Conservation (phyloP, 495 filamentous ascomycete species). For the Aspergillus egyptiacus region DNA sequence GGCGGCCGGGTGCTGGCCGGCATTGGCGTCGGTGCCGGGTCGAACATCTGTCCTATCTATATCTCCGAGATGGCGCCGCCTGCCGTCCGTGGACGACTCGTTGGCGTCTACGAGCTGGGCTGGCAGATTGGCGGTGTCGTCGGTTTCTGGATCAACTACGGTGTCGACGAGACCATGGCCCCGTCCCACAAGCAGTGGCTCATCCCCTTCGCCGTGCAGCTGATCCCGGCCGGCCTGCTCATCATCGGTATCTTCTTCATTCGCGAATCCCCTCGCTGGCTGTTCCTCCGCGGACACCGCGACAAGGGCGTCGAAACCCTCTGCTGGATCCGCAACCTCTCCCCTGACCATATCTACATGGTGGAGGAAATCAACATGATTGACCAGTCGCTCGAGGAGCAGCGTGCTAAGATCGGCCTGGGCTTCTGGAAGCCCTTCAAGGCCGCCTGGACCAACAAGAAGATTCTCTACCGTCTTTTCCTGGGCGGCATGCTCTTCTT, state of each 20-base stretch:
- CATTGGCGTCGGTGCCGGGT: conserved; percentile 70
- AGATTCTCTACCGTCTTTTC: conserved; percentile 62
- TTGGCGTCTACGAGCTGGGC: conserved; percentile 68
- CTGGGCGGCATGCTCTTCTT: conserved; percentile 62
- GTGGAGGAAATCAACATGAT: conserved; percentile 61
- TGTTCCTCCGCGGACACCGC: conserved; percentile 43
- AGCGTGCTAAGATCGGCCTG: conserved; percentile 51
- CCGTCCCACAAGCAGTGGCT: conserved; percentile 45
- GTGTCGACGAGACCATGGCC: conserved; percentile 30
- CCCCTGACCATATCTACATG: conserved; percentile 57
- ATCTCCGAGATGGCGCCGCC: conserved; percentile 75
- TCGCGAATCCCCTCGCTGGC: conserved; percentile 55
- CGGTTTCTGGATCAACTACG: conserved; percentile 65
- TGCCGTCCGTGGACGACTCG: conserved; percentile 72
- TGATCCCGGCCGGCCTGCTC: conserved; percentile 48
- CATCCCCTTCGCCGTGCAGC: conserved; percentile 52
- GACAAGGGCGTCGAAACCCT: conserved; percentile 55
- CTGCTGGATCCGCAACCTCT: conserved; percentile 59
- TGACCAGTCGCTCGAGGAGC: conserved; percentile 56
- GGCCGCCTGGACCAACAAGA: conserved; percentile 46
- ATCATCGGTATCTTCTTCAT: conserved; percentile 44
- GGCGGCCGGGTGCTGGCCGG: conserved; percentile 68
- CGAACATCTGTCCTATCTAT: conserved; percentile 72
- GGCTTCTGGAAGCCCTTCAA: conserved; percentile 68
- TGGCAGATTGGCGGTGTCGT: conserved; percentile 71